Base-by-base conservation (phyloP, 306 rosid species). In the Cyamopsis tetragonoloba region DNA sequence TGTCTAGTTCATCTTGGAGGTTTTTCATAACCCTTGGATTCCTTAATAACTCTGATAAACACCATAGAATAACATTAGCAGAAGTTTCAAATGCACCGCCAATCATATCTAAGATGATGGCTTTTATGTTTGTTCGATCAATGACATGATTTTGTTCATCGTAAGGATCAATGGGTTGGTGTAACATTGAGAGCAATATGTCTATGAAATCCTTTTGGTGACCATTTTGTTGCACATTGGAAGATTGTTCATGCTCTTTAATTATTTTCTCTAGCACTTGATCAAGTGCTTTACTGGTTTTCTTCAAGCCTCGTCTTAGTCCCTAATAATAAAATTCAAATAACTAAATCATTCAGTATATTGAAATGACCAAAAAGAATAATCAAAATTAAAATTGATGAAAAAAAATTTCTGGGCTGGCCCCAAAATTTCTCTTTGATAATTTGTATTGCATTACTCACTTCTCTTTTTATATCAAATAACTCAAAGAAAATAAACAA, bases 91-190 rank as follows among this genome's bases (percentile, higher is more conserved):
- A 18, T 35, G 81, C 46, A 0, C 17, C 85, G 0, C 2, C 2
- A 6, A 83, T 47, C 77, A 83, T 60, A 15, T 79, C 81, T 0
- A 70, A 0, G 4, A 70, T 1, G 53, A 82, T 56, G 17, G 81
- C 87, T 49, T 75, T 82, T n/a, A 71, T 62, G 20, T 66, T 47
- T 3, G 56, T 50, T 35, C 74, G 47, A 1, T 35, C 41, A 4
- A 75, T 22, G 1, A 26, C 31, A 5, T 35, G 11, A 1, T 15
- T 27, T 3, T 68, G 27, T 5, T 66, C 43, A 2, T 70, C 57
- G 0, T 35, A 23, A 0, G 49, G 44, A 6, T 72, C 72, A n/a
- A 48, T 12, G 0, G 62, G 27, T 35, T 71, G 53, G 11, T 75
- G 19, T 23, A 61, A 32, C 3, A 42, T 14, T 11, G 82, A 72